These are phyloP conservation scores for Nigrospora osmanthi DNA, from an alignment of 2,329 filamentous ascomycete species.

Conservation along the genomic window DNA sequence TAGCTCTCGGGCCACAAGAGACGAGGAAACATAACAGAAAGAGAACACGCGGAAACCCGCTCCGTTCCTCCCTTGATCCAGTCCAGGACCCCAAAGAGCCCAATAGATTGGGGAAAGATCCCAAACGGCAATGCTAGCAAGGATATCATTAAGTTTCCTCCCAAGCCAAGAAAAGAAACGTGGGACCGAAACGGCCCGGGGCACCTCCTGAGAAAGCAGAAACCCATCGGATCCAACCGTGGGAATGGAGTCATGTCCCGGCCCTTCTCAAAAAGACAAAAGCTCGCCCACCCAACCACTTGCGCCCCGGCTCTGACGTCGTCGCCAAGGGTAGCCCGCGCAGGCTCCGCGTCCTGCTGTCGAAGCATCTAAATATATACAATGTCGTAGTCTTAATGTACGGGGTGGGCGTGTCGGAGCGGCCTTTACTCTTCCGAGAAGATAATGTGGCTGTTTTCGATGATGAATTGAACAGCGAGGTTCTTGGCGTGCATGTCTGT, in stretches of 20 bases:
- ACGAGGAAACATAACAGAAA: too few species aligned
- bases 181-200: conserved; percentile 4
- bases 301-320: background rate
- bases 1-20: too few species aligned
- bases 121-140: conserved; percentile 15
- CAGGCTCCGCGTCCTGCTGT: too few species aligned
- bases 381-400: conserved; percentile 6
- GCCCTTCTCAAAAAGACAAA: background rate
- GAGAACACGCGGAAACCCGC: too few species aligned
- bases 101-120: background rate
- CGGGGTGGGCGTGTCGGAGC: too few species aligned
- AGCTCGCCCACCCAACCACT: background rate
- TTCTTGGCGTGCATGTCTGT: conserved; percentile 94
- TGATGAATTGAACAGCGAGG: conserved; percentile 81
- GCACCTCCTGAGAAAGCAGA: conserved; percentile 14
- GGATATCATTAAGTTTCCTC: conserved; percentile 23
- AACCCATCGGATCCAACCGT: conserved; percentile 12
- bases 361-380: conserved; percentile 13
- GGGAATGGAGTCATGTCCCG: background rate
- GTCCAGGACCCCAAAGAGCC: background rate
- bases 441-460: conserved; percentile 80
- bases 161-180: conserved; percentile 12
- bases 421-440: conserved; percentile 45
- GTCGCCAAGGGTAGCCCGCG: background rate
- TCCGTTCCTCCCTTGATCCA: too few species aligned